Percentiles rank a stretch among this genome's conserved stretches.
These are phyloP conservation scores for Entrophospora sp. DNA, from an alignment of 192 early-diverging fungal genomes.

Conservation along the genomic window DNA sequence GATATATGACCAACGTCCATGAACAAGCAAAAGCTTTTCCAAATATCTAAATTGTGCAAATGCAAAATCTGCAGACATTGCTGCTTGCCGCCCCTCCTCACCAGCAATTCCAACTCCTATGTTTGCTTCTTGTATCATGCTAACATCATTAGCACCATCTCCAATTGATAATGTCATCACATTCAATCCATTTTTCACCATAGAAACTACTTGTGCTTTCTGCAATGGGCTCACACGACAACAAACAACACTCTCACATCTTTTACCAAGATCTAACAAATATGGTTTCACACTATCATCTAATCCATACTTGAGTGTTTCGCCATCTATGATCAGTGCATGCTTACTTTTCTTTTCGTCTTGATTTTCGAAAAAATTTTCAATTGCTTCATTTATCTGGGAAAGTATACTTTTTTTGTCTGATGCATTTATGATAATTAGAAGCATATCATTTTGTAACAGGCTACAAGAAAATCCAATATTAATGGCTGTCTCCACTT, in stretches of 20 bases:
- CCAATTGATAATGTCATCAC: too few relatives aligned
- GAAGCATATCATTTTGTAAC: conserved; percentile 69
- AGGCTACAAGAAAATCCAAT: conserved; percentile 93
- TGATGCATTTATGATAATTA: conserved; percentile 61
- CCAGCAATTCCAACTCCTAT: conserved; percentile 91
- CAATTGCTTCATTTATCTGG: conserved; percentile 60
- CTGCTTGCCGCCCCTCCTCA: conserved; percentile 90
- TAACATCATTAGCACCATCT: conserved; percentile 95
- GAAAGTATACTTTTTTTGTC: conserved; percentile 46
- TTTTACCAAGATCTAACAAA: conserved; percentile 63
- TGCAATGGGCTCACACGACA: too few relatives aligned
- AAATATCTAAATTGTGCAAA: conserved; percentile 86
- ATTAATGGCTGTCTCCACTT: conserved; percentile 91
- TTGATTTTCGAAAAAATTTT: conserved; percentile 35
- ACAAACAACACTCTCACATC: conserved; percentile 81
- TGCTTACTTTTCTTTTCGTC: conserved; percentile 25
- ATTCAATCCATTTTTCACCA: conserved; percentile 79
- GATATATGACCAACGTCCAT: conserved; percentile 87
- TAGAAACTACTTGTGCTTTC: conserved; percentile 85
- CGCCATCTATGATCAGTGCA: conserved; percentile 91
- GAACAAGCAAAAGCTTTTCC: conserved; percentile 76
- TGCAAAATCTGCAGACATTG: conserved; percentile 85
- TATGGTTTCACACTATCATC: conserved; percentile 44
- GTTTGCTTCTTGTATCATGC: conserved; percentile 96
- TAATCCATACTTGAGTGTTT: conserved; percentile 71